Evolutionary conservation across 2,329 filamentous ascomycete genomes (phyloP).

Genomic region (Sporothrix brunneoviolacea): DNA sequence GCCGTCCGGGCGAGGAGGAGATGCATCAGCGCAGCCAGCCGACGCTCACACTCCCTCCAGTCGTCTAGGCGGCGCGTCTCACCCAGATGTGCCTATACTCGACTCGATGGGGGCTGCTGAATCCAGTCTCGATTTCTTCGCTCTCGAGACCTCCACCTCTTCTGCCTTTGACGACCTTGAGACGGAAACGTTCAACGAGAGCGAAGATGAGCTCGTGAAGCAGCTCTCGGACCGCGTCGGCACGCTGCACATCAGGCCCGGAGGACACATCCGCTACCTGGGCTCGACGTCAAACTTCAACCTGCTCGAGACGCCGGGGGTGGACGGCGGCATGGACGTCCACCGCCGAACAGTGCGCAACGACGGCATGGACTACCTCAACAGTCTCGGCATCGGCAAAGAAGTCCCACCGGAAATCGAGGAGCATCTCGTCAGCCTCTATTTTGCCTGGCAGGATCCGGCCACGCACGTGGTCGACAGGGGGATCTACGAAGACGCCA

Average conservation of each 20-base stretch:
- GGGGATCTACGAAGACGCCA: slow-evolving; percentile 22
- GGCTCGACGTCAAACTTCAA: slow-evolving; percentile 39
- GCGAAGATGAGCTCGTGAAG: slow-evolving; percentile 32
- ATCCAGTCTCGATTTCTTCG: too few relatives aligned
- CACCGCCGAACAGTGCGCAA: slow-evolving; percentile 25
- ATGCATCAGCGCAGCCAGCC: too few relatives aligned
- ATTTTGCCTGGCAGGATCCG: slow-evolving; percentile 43
- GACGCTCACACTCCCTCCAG: too few relatives aligned
- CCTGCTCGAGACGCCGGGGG: slow-evolving; percentile 32
- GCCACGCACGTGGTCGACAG: slow-evolving; percentile 39
- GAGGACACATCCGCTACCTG: slow-evolving; percentile 37
- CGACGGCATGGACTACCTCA: slow-evolving; percentile 15
- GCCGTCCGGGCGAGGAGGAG: too few relatives aligned
- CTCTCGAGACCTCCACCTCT: too few relatives aligned
- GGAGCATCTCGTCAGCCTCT: slow-evolving; percentile 37
- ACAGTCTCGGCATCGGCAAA: slow-evolving; percentile 30
- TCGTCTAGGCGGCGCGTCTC: too few relatives aligned
- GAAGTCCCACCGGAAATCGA: slow-evolving; percentile 34
- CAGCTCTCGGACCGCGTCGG: slow-evolving; percentile 38
- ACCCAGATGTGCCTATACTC: too few relatives aligned
- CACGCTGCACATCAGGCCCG: slow-evolving; percentile 34
- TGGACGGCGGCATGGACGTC: slow-evolving; percentile 23
- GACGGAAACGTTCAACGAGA: too few relatives aligned
- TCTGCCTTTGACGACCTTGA: too few relatives aligned
- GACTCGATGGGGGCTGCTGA: too few relatives aligned